Conservation (phyloP, 345 rosid genomes). For the Trapa incisa region DNA sequence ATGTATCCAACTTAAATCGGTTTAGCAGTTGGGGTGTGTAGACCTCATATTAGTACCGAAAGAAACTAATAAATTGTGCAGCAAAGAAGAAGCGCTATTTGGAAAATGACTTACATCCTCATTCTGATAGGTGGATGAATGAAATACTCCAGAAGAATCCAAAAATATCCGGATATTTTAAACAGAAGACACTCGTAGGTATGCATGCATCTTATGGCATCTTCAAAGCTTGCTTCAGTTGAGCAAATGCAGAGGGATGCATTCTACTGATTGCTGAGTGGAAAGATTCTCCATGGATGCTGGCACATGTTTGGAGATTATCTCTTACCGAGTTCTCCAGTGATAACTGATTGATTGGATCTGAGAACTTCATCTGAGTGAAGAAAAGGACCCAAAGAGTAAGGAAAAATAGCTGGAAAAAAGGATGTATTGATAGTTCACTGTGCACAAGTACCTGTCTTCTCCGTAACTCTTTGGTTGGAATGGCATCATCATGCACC, state of each 20-base stretch:
- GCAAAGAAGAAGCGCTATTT: neutral
- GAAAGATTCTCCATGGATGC: conserved; percentile 81
- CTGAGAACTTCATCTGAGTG: conserved; percentile 57
- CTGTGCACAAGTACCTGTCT: conserved; percentile 46
- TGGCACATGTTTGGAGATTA: conserved; percentile 71
- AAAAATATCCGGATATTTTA: neutral
- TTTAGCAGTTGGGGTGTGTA: no score
- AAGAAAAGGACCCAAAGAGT: neutral
- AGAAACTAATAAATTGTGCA: neutral
- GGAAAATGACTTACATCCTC: neutral
- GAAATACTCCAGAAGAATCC: conserved; percentile 1
- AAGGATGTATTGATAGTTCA: no score
- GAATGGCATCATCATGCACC: conserved; percentile 45
- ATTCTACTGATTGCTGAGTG: conserved; percentile 61
- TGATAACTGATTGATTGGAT: conserved; percentile 70
- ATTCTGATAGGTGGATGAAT: neutral
- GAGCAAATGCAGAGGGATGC: conserved; percentile 75
- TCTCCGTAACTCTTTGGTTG: conserved; percentile 66
- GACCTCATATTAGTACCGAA: neutral
- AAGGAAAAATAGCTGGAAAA: neutral
- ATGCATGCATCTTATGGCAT: conserved; percentile 31
- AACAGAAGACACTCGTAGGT: neutral
- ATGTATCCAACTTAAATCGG: no score
- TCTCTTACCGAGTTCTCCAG: conserved; percentile 70
- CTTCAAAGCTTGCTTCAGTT: conserved; percentile 85